Evolutionary conservation across 2,329 filamentous ascomycete species (phyloP), one percentile per base, ranked within the genome.

Genomic region (Colletotrichum viniferum): DNA sequence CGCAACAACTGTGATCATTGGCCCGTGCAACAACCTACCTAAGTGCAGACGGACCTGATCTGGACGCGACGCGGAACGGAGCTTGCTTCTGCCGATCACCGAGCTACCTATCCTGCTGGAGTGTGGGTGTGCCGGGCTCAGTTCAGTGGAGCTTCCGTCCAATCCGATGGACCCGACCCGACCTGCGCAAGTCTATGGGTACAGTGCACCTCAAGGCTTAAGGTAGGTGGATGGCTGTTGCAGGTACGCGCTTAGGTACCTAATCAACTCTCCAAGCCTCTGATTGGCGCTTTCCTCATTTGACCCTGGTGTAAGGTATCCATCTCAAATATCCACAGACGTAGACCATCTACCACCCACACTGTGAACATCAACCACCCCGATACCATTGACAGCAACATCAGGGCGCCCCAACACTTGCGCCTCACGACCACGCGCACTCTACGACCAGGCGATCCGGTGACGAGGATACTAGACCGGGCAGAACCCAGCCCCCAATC

Each of bases 81-180:
- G 73, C 69, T 64, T 76, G 73, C 69, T 76, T 76, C 56, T 68
- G 69, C 73, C 73, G 73, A 67, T 26, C 69, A 64, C 69, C 69
- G 69, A 52, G 62, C 69, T 63, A 24, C 32, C 38, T 24, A 38
- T 7, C 26, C 58, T 24, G 30, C 26, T 63, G 61, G 43, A 48
- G 30, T 28, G 21, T 63, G 32, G 36, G 60, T 21, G 43, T 52
- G 4, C n/a, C 43, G 10, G 43, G n/a, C n/a, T 21, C n/a, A 21
- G 43, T 38, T 38, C 43, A 52, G 43, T 52, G 43, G 43, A 21
- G 43, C n/a, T 48, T 4, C 16, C 36, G 16, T 43, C 38, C 38
- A 48, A 48, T 48, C 18, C n/a, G 26, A 28, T 28, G 26, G 26
- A 28, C 26, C 26, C 6, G 6, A 52, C 18, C 43, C 6, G 43